phyloP scores from a whole-genome alignment of 768 basidiomycete species.

The Hortiboletus campestris region DNA sequence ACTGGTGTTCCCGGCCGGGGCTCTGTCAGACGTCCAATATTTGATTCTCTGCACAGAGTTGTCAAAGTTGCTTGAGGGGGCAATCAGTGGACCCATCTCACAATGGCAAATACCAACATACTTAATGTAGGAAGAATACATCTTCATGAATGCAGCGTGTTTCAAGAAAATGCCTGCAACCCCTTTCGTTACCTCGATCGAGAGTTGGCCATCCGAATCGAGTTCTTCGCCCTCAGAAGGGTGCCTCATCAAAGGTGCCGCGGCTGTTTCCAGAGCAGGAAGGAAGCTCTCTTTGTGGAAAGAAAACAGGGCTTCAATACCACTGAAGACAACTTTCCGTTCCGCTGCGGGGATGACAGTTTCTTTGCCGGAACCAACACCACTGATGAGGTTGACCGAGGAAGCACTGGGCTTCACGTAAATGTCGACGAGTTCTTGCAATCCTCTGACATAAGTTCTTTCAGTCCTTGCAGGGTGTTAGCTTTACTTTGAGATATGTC shows the following conservation, averaged over 20 bases:
- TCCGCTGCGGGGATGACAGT: slow-evolving; percentile 83
- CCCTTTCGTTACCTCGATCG: slow-evolving; percentile 69
- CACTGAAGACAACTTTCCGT: slow-evolving; percentile 88
- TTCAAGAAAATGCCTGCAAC: slow-evolving; percentile 89
- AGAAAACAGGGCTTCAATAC: slow-evolving; percentile 83
- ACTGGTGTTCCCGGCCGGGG: slow-evolving; percentile 36
- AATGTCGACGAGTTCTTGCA: slow-evolving; percentile 91
- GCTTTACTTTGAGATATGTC: not conserved
- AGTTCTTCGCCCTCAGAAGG: slow-evolving; percentile 43
- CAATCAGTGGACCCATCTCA: slow-evolving; percentile 10
- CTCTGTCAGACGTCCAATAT: slow-evolving; percentile 72
- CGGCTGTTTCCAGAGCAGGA: slow-evolving; percentile 81
- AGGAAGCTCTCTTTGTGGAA: slow-evolving; percentile 94
- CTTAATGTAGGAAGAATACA: slow-evolving; percentile 99
- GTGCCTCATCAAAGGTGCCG: slow-evolving; percentile 61
- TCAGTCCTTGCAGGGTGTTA: slow-evolving; percentile 67
- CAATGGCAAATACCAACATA: slow-evolving; percentile 38
- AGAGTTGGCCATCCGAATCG: slow-evolving; percentile 72
- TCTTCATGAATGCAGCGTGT: slow-evolving; percentile 97
- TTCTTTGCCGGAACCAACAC: slow-evolving; percentile 73
- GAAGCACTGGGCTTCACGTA: slow-evolving; percentile 86
- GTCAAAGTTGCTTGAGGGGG: slow-evolving; percentile 78
- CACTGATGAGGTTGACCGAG: slow-evolving; percentile 66
- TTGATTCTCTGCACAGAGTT: slow-evolving; percentile 86
- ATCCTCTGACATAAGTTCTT: slow-evolving; percentile 89